Evolutionary conservation across 2,329 filamentous ascomycete genomes (phyloP), one percentile per base, ranked within the genome.

Genomic region (Cladosporium sp.): DNA sequence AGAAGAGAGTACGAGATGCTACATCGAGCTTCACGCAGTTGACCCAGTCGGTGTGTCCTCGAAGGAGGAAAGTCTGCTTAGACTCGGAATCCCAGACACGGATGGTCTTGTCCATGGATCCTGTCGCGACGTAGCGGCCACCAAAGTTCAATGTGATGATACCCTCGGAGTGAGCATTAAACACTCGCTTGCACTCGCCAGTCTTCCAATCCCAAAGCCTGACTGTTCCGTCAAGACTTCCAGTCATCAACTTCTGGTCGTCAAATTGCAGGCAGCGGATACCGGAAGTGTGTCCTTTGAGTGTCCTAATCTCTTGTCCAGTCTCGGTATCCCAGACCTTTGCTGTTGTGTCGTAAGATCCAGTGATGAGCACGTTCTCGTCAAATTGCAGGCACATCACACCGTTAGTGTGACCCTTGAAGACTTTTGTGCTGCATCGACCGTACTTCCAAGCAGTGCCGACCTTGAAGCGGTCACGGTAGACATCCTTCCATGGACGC

Each of bases 381-480:
- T 96, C 92, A 68, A 99, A 89, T 73, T 90, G 88, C 49, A 90
- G 78, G 71, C 87, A 89, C 86, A 90, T 95, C 67, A 95, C 88
- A 47, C 94, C 94, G 75, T 97, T 97, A 12, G 87, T 89, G 78
- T 98, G 90, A 1, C 93, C 94, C 71, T 89, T 90, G 78, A 99
- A 92, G 14, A 91, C 87, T 75, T 90, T 93, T 71, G 92, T 90
- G 7, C 89, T 89, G 80, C 90, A 98, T 44, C 94, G 88, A 4
- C 95, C 94, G 70, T 96, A 93, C 77, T 97, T 96, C 95, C 95
- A 99, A 77, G 98, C 98, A 67, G 90, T 95, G 61, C 95, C 94
- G 58, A 99, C 93, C 77, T 94, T 95, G 84, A 94, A 98, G 18
- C 92, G 88, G 77, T 97, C 94, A 69, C 92, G 91, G 81, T 99